Base-by-base conservation (phyloP, 2,329 filamentous ascomycete genomes). In the Fusarium luffae region DNA sequence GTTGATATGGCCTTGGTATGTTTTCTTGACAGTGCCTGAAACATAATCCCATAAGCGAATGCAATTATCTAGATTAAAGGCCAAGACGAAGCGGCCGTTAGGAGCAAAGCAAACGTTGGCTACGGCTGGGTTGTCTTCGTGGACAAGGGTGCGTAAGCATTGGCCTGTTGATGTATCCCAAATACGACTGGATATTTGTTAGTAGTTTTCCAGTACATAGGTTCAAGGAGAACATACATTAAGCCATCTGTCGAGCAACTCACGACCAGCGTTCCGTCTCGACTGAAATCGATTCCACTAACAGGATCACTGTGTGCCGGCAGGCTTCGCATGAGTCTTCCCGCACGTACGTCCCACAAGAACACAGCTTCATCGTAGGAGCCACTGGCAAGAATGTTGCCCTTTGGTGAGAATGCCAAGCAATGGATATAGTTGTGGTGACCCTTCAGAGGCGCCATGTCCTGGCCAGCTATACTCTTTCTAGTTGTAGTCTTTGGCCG, bases 281-380 rank as follows among this genome's bases (percentile, higher is more conserved):
- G 85, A 63, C 94, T 93, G 76, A 99, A 97, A 78, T 98, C 95
- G 12, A 99, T 95, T 1, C 94, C 94, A 58, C 92, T 90, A 3
- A 99, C 95, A 0, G 96, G 96, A 78, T 99, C 96, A 28, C 93
- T 97, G 76, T 99, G 96, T 4, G 96, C 96, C 2, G 96, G 96
- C 40, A 99, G 82, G 67, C 92, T 94, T 57, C 94, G 88, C 94
- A 99, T 97, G 34, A 96, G 85, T 23, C 91, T 86, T 1, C 93
- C 94, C 0, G 93, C 93, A 16, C 96, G 88, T 16, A 98, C 93
- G 79, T 99, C 96, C 96, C 96, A 99, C 7, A 99, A 82, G 70
- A 97, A 98, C 0, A 99, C 93, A 7, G 96, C 96, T 83, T 99
- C 96, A 73, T 99, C 96, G 80, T 98, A 98, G 69, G 93, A 97